These are phyloP conservation scores for Solanum sejunctum DNA, from an alignment of 257 asterid genomes.

Conservation along the genomic window DNA sequence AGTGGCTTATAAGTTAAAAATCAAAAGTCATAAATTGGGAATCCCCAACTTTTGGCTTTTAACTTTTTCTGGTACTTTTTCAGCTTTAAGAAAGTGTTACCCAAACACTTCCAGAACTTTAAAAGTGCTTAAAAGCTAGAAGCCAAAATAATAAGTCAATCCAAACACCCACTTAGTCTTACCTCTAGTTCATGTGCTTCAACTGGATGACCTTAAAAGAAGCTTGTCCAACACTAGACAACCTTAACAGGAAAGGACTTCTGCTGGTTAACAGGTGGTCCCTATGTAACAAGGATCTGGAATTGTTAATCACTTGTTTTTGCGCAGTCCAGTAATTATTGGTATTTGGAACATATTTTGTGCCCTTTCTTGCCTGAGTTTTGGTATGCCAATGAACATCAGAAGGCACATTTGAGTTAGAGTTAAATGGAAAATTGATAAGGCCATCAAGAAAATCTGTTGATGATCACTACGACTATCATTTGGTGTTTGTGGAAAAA, in stretches of 20 bases:
- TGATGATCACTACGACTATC: neutral
- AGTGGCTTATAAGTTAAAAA: no score
- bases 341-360: neutral
- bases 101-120: no score
- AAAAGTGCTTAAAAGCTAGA: no score
- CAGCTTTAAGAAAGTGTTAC: no score
- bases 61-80: no score
- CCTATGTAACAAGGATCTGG: neutral
- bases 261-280: neutral
- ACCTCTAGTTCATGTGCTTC: neutral
- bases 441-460: neutral
- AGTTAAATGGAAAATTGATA: neutral
- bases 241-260: neutral
- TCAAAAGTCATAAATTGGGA: no score
- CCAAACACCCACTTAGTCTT: neutral
- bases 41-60: no score
- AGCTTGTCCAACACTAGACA: neutral
- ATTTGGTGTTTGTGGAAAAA: neutral
- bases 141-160: no score
- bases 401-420: neutral
- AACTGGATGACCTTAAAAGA: neutral
- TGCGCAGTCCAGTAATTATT: neutral
- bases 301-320: neutral
- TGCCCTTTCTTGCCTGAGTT: neutral
- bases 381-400: neutral